Conservation (phyloP, 2,329 filamentous ascomycete genomes). For the Graphium sp. region DNA sequence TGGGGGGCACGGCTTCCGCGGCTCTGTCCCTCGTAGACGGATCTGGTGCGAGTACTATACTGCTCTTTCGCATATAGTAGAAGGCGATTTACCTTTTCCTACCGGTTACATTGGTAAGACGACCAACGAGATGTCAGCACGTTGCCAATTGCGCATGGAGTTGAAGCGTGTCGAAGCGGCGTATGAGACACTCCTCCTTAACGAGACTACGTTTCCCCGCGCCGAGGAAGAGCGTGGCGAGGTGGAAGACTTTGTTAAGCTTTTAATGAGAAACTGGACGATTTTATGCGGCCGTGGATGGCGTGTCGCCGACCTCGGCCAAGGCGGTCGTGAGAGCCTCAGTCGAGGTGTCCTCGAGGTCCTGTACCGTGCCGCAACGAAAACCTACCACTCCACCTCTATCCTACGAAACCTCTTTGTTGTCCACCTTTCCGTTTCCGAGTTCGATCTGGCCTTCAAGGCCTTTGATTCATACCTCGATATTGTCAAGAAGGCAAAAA, state of each 20-base stretch:
- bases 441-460: constrained; percentile 83
- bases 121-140: constrained; percentile 32
- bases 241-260: constrained; percentile 66
- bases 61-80: constrained; percentile 60
- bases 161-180: constrained; percentile 61
- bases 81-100: constrained; percentile 44
- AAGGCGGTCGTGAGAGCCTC: constrained; percentile 60
- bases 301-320: constrained; percentile 65
- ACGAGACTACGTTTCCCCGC: constrained; percentile 68
- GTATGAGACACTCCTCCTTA: constrained; percentile 65
- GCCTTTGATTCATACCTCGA: constrained; percentile 86
- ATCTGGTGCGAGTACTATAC: constrained; percentile 81
- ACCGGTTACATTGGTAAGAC: constrained; percentile 23
- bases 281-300: constrained; percentile 65
- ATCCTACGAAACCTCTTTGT: constrained; percentile 76
- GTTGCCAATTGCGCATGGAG: constrained; percentile 54
- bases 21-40: constrained; percentile 42
- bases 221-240: constrained; percentile 65
- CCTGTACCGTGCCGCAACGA: constrained; percentile 77
- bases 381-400: constrained; percentile 87
- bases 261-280: constrained; percentile 73
- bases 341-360: constrained; percentile 70
- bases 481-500: constrained; percentile 72
- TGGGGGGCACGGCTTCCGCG: constrained; percentile 40
- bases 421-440: constrained; percentile 72